Conservation (phyloP, 2,329 filamentous ascomycete species). For the Cladobotryum protrusum region DNA sequence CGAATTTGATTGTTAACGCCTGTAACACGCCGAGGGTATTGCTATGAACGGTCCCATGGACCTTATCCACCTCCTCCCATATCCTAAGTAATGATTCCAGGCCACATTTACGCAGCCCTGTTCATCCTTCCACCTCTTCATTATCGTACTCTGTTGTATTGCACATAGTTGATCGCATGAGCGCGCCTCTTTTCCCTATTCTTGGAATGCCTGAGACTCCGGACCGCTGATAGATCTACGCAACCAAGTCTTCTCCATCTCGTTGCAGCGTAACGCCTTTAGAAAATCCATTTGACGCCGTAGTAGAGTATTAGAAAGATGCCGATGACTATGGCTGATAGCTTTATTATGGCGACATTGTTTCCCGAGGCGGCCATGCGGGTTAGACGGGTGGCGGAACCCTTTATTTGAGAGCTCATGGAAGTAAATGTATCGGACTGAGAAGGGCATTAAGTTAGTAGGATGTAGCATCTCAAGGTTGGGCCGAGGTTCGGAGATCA, state of each 20-base stretch:
- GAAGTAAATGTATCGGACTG: slow-evolving; percentile 87
- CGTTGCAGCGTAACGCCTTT: slow-evolving; percentile 14
- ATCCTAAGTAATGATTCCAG: background rate
- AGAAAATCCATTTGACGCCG: slow-evolving; percentile 57
- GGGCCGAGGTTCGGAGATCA: slow-evolving; percentile 19
- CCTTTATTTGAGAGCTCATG: slow-evolving; percentile 76
- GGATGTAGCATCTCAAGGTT: background rate
- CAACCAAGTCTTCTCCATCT: too few species aligned
- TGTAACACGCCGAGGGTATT: slow-evolving; percentile 15
- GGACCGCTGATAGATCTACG: too few species aligned
- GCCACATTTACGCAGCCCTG: background rate
- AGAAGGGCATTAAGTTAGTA: background rate
- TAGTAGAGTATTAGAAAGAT: slow-evolving; percentile 72
- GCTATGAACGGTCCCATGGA: background rate
- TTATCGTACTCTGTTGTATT: too few species aligned
- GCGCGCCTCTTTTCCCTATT: background rate
- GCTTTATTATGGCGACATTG: slow-evolving; percentile 82
- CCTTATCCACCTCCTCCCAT: background rate
- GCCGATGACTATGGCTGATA: slow-evolving; percentile 75
- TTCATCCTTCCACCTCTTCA: too few species aligned
- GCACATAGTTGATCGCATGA: too few species aligned
- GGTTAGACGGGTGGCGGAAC: slow-evolving; percentile 73
- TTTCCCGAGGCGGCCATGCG: slow-evolving; percentile 90
- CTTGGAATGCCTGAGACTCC: too few species aligned
- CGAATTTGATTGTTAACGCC: slow-evolving; percentile 6